These are phyloP conservation scores for Aspergillus glaucus DNA, from an alignment of 2,329 filamentous ascomycete genomes.

Conservation along the genomic window DNA sequence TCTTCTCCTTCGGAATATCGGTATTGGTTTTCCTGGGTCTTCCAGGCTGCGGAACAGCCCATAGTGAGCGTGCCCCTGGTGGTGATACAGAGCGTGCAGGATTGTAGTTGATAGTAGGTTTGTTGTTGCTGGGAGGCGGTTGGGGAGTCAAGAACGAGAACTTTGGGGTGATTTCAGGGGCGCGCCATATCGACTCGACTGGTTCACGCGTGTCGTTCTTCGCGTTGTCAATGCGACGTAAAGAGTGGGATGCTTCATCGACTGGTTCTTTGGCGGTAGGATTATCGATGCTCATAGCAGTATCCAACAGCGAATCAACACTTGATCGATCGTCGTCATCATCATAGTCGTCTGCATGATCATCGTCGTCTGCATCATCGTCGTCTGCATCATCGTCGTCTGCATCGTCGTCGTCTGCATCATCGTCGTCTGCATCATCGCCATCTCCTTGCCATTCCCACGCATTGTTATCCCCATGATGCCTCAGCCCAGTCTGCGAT, in stretches of 20 bases:
- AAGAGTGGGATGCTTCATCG: constrained; percentile 5
- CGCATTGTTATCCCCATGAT: too few species aligned
- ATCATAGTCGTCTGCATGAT: too few species aligned
- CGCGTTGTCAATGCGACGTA: constrained; percentile 6
- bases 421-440: background rate
- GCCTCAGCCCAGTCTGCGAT: background rate
- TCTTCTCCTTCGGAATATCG: constrained; percentile 14
- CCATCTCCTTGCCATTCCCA: constrained; percentile 1
- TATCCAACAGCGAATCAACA: constrained; percentile 18
- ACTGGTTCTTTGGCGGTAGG: constrained; percentile 13
- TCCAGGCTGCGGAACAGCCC: constrained; percentile 24
- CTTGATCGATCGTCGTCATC: constrained; percentile 16
- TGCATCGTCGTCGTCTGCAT: constrained; percentile 1
- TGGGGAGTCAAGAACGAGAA: constrained; percentile 8
- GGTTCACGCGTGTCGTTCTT: constrained; percentile 5
- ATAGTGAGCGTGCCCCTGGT: constrained; percentile 30
- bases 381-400: background rate
- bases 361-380: background rate
- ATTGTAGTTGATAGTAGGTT: constrained; percentile 2
- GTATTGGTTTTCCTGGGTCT: constrained; percentile 17
- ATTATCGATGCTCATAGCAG: constrained; percentile 10
- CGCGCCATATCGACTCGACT: constrained; percentile 24
- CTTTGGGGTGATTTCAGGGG: constrained; percentile 22
- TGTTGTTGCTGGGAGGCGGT: background rate
- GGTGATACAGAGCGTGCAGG: constrained; percentile 25